These are phyloP conservation scores for Sarocladiaceae sp. DNA, from an alignment of 2,329 filamentous ascomycete species.

Conservation along the genomic window DNA sequence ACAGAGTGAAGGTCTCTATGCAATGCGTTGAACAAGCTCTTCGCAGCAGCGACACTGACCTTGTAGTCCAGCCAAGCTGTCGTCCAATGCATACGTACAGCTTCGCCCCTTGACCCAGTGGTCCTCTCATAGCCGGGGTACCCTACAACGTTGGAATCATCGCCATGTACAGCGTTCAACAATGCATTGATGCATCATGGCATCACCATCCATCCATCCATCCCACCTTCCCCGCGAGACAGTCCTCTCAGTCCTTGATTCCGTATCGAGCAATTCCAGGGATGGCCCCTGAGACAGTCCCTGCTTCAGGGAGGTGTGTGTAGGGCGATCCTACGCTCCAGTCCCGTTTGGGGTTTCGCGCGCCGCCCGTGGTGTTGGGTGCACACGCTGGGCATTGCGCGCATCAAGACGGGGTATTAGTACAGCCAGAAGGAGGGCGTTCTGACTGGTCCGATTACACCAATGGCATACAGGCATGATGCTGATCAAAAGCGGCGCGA, in stretches of 20 bases:
- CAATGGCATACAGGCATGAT: not conserved
- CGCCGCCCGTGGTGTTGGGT: no score
- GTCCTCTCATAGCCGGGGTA: no score
- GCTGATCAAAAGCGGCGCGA: not conserved
- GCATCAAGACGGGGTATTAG: no score
- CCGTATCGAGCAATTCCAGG: no score
- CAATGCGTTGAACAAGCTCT: no score
- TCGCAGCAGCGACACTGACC: no score
- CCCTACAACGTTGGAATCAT: slow-evolving; percentile 2
- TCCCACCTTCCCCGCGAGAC: not conserved
- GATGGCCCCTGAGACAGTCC: slow-evolving; percentile 9
- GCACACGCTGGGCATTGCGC: no score
- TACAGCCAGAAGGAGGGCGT: not conserved
- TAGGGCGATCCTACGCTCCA: slow-evolving; percentile 6
- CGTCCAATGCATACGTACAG: no score
- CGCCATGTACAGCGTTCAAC: no score
- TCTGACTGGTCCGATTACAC: not conserved
- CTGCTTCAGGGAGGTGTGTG: slow-evolving; percentile 2
- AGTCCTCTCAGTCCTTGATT: not conserved
- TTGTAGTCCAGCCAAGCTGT: no score
- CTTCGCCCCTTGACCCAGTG: no score
- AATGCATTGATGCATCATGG: not conserved
- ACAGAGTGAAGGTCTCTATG: no score
- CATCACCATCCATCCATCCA: not conserved
- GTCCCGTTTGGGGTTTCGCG: slow-evolving; percentile 3